Percentiles rank a stretch among this genome's conserved stretches.
Conservation (phyloP, 202 grass and related monocot genomes). For the Elaeis oleifera region DNA sequence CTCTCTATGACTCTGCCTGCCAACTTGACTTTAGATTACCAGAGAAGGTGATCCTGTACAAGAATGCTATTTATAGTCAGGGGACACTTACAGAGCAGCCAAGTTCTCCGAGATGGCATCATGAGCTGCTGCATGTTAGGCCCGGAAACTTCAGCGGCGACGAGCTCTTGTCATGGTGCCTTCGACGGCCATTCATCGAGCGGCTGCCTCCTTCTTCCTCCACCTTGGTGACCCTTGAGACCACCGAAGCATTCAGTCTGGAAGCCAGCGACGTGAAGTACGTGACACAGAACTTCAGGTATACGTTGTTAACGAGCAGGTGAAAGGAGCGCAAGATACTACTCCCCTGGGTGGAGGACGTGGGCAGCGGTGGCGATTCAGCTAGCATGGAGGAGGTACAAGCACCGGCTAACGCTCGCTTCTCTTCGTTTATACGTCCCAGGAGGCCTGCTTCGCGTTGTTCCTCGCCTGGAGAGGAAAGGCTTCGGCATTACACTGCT, state of each 20-base stretch:
- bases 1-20: background rate
- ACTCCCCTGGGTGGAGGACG: constrained; percentile 6
- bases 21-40: constrained; percentile 8
- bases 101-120: constrained; percentile 5
- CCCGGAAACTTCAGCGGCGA: constrained; percentile 18
- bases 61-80: constrained; percentile 16
- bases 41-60: constrained; percentile 15
- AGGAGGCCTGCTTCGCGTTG: background rate
- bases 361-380: constrained; percentile 8
- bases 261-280: constrained; percentile 12
- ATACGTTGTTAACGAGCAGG: constrained; percentile 4
- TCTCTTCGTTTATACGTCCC: background rate
- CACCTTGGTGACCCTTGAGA: background rate
- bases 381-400: constrained; percentile 1
- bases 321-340: constrained; percentile 5
- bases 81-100: constrained; percentile 14
- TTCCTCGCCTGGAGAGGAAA: background rate
- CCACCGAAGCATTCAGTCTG: constrained; percentile 11
- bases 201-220: constrained; percentile 13
- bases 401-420: background rate
- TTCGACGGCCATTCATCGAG: constrained; percentile 9
- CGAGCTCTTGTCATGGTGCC: constrained; percentile 20
- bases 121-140: constrained; percentile 9
- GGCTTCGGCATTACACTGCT: background rate
- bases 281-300: constrained; percentile 20